phyloP scores from a whole-genome alignment of 805 yeast genomes.

The Metschnikowia continentalis region DNA sequence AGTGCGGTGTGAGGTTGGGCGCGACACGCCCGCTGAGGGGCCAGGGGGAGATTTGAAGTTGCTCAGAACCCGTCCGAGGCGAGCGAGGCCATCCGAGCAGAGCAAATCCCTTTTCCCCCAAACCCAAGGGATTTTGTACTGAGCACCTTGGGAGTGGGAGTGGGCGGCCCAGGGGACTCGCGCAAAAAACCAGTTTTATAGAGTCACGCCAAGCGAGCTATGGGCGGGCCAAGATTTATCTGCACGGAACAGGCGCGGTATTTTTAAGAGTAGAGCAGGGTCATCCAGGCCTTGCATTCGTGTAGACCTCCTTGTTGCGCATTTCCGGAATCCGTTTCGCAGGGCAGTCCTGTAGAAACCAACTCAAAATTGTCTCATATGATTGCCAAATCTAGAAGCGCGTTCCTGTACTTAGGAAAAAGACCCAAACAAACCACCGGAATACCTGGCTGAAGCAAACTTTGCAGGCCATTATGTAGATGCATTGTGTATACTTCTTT shows the following conservation, averaged over 20 bases:
- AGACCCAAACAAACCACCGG: background rate
- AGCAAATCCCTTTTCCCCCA: background rate
- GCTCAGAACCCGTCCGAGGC: background rate
- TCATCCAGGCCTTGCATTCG: background rate
- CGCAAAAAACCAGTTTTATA: background rate
- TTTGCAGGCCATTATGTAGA: background rate
- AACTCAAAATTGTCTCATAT: background rate
- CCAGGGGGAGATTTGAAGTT: background rate
- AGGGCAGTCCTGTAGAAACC: background rate
- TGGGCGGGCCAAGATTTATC: background rate
- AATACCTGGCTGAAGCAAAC: background rate
- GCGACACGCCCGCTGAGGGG: background rate
- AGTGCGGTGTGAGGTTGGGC: background rate
- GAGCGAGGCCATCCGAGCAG: background rate
- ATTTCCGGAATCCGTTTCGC: background rate
- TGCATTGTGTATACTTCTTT: background rate
- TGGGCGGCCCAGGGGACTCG: background rate
- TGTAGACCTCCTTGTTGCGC: conserved; percentile 4
- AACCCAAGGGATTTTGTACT: background rate
- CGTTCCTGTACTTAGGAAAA: conserved; percentile 1
- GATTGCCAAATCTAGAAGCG: conserved; percentile 5
- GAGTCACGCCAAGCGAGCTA: background rate
- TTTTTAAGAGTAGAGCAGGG: background rate
- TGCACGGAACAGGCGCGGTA: background rate
- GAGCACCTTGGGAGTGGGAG: background rate